Evolutionary conservation across 1,139 yeast species (phyloP).

Genomic region (Saccharomyces hybrid): DNA sequence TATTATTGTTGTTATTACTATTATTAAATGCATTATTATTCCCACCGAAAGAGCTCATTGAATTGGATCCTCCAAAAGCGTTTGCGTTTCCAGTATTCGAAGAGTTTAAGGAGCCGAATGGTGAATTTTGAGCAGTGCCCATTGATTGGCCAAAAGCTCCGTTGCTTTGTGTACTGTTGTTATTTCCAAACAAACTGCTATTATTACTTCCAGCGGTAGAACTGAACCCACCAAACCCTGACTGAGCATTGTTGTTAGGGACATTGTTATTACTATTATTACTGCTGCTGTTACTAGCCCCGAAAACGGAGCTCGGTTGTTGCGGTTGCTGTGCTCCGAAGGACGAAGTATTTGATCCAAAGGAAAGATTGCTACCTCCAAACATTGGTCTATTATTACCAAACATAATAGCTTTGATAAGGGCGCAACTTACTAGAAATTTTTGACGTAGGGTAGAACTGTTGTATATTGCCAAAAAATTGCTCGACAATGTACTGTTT

Average conservation of each 20-base stretch:
- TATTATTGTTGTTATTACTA: not conserved
- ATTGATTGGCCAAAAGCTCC: not conserved
- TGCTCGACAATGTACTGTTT: not conserved
- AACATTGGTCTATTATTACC: slow-evolving; percentile 9
- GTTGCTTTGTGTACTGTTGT: not conserved
- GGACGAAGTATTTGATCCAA: slow-evolving; percentile 2
- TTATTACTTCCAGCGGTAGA: slow-evolving; percentile 20
- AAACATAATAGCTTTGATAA: slow-evolving; percentile 3
- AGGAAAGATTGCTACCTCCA: slow-evolving; percentile 9
- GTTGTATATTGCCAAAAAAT: not conserved
- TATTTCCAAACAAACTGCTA: slow-evolving; percentile 7
- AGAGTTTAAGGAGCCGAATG: slow-evolving; percentile 13
- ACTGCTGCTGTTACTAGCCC: not conserved
- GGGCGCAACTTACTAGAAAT: not conserved
- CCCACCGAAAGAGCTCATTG: slow-evolving; percentile 17
- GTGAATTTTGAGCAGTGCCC: slow-evolving; percentile 13
- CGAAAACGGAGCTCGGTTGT: not conserved
- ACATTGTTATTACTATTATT: not conserved
- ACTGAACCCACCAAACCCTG: slow-evolving; percentile 61
- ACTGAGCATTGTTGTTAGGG: slow-evolving; percentile 25
- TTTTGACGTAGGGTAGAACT: not conserved
- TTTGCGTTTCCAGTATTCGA: slow-evolving; percentile 8
- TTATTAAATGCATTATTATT: not conserved
- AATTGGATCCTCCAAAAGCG: slow-evolving; percentile 4
- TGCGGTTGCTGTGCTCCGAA: slow-evolving; percentile 1